Base-by-base conservation (phyloP, 208 protist genomes). In the Leptomonas pyrrhocoris region DNA sequence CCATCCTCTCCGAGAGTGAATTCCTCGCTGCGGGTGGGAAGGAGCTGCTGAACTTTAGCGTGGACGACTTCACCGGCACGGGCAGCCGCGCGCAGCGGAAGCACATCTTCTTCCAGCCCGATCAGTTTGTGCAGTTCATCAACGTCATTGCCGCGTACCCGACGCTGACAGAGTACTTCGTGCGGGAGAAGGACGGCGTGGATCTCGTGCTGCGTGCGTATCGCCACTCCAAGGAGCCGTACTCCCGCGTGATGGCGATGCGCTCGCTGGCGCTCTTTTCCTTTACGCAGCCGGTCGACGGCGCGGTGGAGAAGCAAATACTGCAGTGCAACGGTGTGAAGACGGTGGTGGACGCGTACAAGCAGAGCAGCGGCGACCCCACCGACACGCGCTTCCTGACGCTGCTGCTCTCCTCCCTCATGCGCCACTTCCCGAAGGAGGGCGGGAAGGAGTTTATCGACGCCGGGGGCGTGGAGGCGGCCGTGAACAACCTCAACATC, bases 21-120 rank as follows among this genome's bases (percentile, higher is more conserved):
- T 81, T 96, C 38, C 72, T 95, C 40, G 80, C 73, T 1, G 81
- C 80, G 0, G 85, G 88, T 21, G 89, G 85, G 11, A 69, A 79
- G 58, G 81, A 91, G 48, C 79, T 96, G 56, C 77, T 95, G 21
- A 79, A 92, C 66, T 93, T 95, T 77, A 83, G 79, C 51, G 72
- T 94, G 18, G 85, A 94, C 9, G 91, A 96, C 74, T 93, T 94
- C 80, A 85, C 86, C 28, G 84, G 80, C 19, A 83, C 74, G 5
- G 81, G 83, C 19, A 72, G 69, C 21, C 77, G 88, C 5, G 56
- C 78, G 56, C 65, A 64, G 43, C 82, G 87, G 53, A 89, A 86
- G 75, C 86, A 96, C 79, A 87, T 93, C 64, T 96, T 96, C 73
- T 96, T 96, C 65, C 68, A 88, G 68, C 77, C 88, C 16, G 90